Percentiles rank a stretch among this genome's conserved stretches.
phyloP scores from a whole-genome alignment of 2,329 filamentous ascomycete species.

The Botrytis sinoallii region DNA sequence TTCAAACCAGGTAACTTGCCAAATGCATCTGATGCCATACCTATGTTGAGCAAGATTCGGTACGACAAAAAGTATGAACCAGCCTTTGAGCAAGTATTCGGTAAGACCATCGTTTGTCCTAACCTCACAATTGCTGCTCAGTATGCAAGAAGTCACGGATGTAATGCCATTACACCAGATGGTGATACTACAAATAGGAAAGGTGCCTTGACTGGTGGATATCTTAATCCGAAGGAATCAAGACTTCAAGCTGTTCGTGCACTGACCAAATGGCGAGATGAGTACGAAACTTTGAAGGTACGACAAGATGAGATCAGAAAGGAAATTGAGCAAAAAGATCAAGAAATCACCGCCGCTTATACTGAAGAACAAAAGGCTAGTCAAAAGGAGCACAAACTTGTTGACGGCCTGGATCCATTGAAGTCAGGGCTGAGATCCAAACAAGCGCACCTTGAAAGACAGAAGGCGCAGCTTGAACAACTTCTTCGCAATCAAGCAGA shows the following conservation, averaged over 20 bases:
- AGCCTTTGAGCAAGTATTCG: conserved; percentile 93
- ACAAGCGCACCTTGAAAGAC: conserved; percentile 69
- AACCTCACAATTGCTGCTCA: conserved; percentile 83
- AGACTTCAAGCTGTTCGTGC: conserved; percentile 80
- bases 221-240: conserved; percentile 80
- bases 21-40: conserved; percentile 80
- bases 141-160: conserved; percentile 86
- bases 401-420: conserved; percentile 78
- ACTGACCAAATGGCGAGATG: conserved; percentile 70
- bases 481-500: conserved; percentile 63
- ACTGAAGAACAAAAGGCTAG: conserved; percentile 80
- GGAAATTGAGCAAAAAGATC: conserved; percentile 75
- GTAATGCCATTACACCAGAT: conserved; percentile 90
- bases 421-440: conserved; percentile 74
- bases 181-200: conserved; percentile 94
- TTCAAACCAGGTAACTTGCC: conserved; percentile 73
- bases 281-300: conserved; percentile 65
- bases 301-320: conserved; percentile 64
- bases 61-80: conserved; percentile 76
- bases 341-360: conserved; percentile 83
- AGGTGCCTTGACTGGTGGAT: conserved; percentile 93
- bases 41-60: conserved; percentile 78
- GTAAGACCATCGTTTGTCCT: conserved; percentile 90
- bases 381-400: conserved; percentile 72
- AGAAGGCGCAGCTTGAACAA: conserved; percentile 69